Evolutionary conservation across 352 stramenopile genomes (phyloP), one percentile per base, ranked within the genome.

Genomic region (Blastocystis sp.): DNA sequence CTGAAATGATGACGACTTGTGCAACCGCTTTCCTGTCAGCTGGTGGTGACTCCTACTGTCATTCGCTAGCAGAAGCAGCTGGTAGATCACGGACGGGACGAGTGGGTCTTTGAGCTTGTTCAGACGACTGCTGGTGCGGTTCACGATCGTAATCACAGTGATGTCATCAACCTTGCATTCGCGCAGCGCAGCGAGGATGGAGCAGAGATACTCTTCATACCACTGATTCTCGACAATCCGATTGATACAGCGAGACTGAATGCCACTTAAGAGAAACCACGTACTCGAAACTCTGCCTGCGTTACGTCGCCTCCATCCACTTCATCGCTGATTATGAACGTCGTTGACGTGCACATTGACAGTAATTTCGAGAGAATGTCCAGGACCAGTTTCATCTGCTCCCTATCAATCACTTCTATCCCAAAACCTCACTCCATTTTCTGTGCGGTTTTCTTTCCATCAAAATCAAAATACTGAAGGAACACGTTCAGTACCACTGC

Each of bases 301-400:
- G 44, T 78, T 18, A 57, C 8, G 18, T 40, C 67, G 44, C 34
- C 34, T 42, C 67, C 67, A 34, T 59, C 44, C 4, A 34, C 32
- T 42, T 78, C 67, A 8, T 34, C 18, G 24, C 57, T 40, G 42
- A 78, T 61, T 8, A 78, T 40, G 18, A 36, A 34, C n/a, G 67
- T 61, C 16, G 67, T 61, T 11, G 67, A 78, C 3, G 42, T 56
- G 49, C 67, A 78, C 40, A 78, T 57, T 4, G 38, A 36, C 24
- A 78, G 32, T 6, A 78, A 40, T 44, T 78, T 78, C 2, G 67
- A n/a, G 11, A 78, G 67, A 1, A 78, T 18, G 32, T 78, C 67
- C 3, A 78, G 49, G 8, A 78, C 67, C n/a, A 61, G 49, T 38
- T 78, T 78, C 67, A 63, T 78, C 21, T 78, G 67, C 42, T 61